A percentile compares a stretch with the other conserved stretches of the same genome.
These are phyloP conservation scores for Cardamine resedifolia DNA, from an alignment of 345 rosid genomes.

Conservation along the genomic window DNA sequence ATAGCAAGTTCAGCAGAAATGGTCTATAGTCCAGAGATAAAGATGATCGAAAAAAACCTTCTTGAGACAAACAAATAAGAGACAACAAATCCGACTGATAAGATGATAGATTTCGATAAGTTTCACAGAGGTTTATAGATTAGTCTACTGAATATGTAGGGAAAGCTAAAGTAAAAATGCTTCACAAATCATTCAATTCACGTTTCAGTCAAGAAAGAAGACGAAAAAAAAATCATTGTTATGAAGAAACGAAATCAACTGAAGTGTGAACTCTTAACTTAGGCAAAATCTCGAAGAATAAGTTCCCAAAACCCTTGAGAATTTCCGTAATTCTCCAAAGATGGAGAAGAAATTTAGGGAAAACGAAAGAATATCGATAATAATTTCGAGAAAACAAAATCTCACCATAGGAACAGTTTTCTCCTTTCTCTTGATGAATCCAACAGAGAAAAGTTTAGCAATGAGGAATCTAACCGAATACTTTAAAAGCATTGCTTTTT, in stretches of 20 bases:
- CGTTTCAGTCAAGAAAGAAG: not conserved
- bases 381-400: not conserved
- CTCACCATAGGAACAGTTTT: conserved; percentile 21
- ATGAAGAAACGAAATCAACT: not conserved
- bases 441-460: not conserved
- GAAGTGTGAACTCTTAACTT: not conserved
- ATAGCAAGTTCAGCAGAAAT: not conserved
- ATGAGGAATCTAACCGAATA: not conserved
- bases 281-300: not conserved
- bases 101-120: not conserved
- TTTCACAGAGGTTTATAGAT: not conserved
- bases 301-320: not conserved
- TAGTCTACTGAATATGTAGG: not conserved
- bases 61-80: not conserved
- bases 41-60: not conserved
- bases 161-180: not conserved
- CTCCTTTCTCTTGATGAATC: not conserved
- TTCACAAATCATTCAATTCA: not conserved
- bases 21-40: not conserved
- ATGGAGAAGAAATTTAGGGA: not conserved
- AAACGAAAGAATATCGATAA: not conserved
- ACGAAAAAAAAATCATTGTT: too few species aligned
- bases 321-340: not conserved
- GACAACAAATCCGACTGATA: not conserved
- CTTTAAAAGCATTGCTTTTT: not conserved